Conservation (phyloP, 2,329 filamentous ascomycete genomes). For the Aspergillus sp. region DNA sequence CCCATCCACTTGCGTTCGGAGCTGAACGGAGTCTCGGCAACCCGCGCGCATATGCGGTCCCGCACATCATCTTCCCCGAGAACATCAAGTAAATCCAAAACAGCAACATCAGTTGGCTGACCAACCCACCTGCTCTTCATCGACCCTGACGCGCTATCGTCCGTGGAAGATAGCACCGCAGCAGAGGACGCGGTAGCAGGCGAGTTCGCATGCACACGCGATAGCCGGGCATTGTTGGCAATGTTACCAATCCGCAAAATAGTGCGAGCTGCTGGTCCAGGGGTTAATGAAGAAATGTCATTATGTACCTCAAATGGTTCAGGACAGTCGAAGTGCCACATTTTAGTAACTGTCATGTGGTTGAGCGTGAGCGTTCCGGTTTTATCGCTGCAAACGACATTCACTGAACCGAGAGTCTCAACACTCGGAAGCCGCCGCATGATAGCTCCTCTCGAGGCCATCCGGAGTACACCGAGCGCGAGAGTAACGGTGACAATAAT, state of each 20-base stretch:
- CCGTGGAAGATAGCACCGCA: conserved; percentile 82
- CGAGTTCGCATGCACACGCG: conserved; percentile 68
- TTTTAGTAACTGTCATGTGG: conserved; percentile 95
- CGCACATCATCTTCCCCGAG: conserved; percentile 91
- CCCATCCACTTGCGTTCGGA: conserved; percentile 99
- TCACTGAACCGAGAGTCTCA: conserved; percentile 96
- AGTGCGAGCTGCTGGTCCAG: conserved; percentile 72
- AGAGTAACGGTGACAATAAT: conserved; percentile 98
- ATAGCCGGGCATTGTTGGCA: conserved; percentile 87
- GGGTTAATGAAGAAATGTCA: conserved; percentile 53
- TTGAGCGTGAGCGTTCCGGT: conserved; percentile 95
- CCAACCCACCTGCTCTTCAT: conserved; percentile 89
- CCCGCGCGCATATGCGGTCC: conserved; percentile 76
- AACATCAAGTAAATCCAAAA: conserved; percentile 86
- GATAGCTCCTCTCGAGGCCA: conserved; percentile 94
- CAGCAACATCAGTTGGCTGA: conserved; percentile 95
- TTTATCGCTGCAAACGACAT: conserved; percentile 99
- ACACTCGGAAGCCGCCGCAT: conserved; percentile 95
- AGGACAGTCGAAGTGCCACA: conserved; percentile 84
- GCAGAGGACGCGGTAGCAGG: conserved; percentile 69
- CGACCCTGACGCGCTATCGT: conserved; percentile 59
- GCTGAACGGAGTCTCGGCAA: conserved; percentile 89
- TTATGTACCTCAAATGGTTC: conserved; percentile 58
- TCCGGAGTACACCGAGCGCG: conserved; percentile 89
- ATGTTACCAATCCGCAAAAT: conserved; percentile 93